Evolutionary conservation across 306 rosid species (phyloP), one percentile per base, ranked within the genome.

Genomic region (Mimosa pudica): DNA sequence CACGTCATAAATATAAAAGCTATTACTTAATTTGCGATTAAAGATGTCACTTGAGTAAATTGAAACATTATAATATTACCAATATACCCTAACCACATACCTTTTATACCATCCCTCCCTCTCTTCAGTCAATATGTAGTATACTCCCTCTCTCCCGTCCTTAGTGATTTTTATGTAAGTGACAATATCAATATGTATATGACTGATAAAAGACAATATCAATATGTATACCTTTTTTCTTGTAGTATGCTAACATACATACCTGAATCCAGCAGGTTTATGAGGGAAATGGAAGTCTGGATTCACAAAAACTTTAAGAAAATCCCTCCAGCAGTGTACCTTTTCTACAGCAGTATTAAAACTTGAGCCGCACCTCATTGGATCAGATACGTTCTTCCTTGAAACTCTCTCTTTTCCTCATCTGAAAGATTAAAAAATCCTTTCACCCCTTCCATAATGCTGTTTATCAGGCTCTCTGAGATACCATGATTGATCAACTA

Each of bases 221-320:
- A 9, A 47, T 47, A 9, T 8, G 10, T 7, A 47, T 47, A 47
- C 12, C 51, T 8, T 47, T 8, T 47, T 47, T 10, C 52, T 47
- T 9, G 2, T 10, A 1, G 1, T 8, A 46, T 46, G 8, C 52
- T 14, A 47, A 47, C 3, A 47, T 12, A 3, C 8, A 11, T 79
- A 86, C 87, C 84, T 81, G 63, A 87, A 87, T 33, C 79, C 84
- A 30, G 81, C 11, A 7, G 88, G 86, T 46, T 79, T 87, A 17
- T 42, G 64, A 14, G 88, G 86, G 77, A 74, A 79, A 58, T 79
- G 86, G 76, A 87, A 87, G 5, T 81, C 45, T 18, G 87, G 87
- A 78, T 84, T 58, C 5, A 69, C 86, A 69, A 79, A 36, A 47
- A 69, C 80, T 64, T 82, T 87, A 65, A 87, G 84, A 68, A 73